These are phyloP conservation scores for Didymella glomerata DNA, from an alignment of 2,329 filamentous ascomycete genomes.

Conservation along the genomic window DNA sequence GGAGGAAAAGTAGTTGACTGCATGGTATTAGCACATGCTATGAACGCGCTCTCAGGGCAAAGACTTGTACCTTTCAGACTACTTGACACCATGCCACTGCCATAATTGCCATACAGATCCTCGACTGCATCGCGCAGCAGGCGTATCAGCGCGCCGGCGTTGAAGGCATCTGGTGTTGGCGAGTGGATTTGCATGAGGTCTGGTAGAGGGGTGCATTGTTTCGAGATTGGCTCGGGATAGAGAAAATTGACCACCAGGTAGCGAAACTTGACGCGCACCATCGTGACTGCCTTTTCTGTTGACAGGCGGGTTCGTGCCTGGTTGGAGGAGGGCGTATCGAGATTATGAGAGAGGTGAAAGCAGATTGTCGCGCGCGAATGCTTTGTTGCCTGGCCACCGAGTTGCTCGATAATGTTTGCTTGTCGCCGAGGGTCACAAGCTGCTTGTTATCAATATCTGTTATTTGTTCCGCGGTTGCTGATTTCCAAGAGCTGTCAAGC, in stretches of 20 bases:
- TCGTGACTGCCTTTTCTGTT: slow-evolving; percentile 48
- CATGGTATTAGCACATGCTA: background rate
- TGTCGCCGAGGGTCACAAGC: background rate
- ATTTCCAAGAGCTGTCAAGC: background rate
- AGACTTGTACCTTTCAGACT: slow-evolving; percentile 70
- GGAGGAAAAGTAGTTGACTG: slow-evolving; percentile 90
- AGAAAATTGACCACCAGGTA: slow-evolving; percentile 95
- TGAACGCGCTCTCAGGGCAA: background rate
- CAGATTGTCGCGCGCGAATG: background rate
- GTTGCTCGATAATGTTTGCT: too few species aligned
- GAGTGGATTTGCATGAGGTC: slow-evolving; percentile 77
- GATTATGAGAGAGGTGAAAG: slow-evolving; percentile 6
- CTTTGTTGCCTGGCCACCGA: background rate
- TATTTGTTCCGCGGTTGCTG: background rate
- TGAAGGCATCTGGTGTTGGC: slow-evolving; percentile 77
- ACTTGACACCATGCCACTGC: slow-evolving; percentile 75
- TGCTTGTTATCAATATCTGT: background rate
- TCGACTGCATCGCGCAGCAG: slow-evolving; percentile 61
- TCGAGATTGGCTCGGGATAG: slow-evolving; percentile 70
- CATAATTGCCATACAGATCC: slow-evolving; percentile 76
- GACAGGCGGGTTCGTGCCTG: background rate
- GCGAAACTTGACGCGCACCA: slow-evolving; percentile 96
- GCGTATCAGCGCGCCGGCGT: slow-evolving; percentile 69
- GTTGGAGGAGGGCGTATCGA: background rate
- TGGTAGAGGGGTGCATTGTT: slow-evolving; percentile 55